phyloP scores from a whole-genome alignment of 352 stramenopile species.

The Phytopythium helicoides region DNA sequence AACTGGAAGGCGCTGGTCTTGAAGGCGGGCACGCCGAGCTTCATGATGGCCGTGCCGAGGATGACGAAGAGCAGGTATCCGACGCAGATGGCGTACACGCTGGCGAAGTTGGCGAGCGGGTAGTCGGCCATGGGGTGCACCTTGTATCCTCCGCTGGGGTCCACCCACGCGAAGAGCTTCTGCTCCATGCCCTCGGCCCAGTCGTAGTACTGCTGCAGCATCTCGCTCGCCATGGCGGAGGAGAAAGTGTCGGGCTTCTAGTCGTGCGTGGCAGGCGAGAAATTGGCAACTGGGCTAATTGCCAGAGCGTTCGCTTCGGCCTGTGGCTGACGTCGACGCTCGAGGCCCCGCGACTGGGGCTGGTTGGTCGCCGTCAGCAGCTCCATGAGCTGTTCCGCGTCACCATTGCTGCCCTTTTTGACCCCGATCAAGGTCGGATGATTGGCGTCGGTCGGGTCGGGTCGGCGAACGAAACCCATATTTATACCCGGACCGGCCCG shows the following conservation, averaged over 20 bases:
- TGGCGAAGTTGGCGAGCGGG: conserved; percentile 63
- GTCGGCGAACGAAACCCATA: not conserved
- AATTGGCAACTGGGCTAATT: conserved; percentile 4
- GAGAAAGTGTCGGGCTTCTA: not conserved
- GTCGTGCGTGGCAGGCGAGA: conserved; percentile 4
- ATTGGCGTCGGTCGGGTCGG: no score
- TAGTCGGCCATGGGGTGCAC: conserved; percentile 55
- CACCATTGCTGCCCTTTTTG: no score
- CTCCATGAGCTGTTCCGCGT: no score
- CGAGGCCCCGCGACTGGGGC: no score
- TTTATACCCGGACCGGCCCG: no score
- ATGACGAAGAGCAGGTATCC: conserved; percentile 70
- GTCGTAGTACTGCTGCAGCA: conserved; percentile 43
- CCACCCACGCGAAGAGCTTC: conserved; percentile 51
- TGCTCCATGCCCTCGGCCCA: conserved; percentile 56
- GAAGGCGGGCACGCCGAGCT: conserved; percentile 42
- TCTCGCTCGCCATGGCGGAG: conserved; percentile 18
- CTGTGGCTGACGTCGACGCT: no score
- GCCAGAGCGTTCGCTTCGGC: no score
- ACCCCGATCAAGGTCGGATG: no score
- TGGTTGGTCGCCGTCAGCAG: no score
- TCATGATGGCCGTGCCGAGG: conserved; percentile 59
- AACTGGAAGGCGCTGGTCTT: conserved; percentile 84
- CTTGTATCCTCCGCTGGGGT: conserved; percentile 61
- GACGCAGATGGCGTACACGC: conserved; percentile 53